phyloP scores from a whole-genome alignment of 2,329 filamentous ascomycete species.

The Penicillium sp. region DNA sequence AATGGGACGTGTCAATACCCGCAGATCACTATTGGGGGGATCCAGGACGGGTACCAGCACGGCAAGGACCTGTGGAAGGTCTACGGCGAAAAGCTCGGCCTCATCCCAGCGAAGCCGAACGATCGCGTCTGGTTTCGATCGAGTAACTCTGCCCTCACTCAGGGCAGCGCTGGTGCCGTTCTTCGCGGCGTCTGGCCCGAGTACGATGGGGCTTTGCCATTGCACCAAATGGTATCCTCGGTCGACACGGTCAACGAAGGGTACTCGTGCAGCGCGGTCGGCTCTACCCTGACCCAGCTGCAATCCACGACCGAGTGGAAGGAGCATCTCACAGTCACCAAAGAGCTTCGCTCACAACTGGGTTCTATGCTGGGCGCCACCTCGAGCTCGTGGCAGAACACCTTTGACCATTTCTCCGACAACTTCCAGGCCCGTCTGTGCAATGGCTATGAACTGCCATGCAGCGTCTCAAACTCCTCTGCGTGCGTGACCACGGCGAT shows the following conservation, averaged over 20 bases:
- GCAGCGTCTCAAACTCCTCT: constrained; percentile 25
- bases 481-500: constrained; percentile 34
- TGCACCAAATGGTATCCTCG: constrained; percentile 38
- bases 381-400: constrained; percentile 31
- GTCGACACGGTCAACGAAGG: constrained; percentile 40
- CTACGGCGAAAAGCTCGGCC: constrained; percentile 32
- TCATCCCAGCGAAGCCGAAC: constrained; percentile 33
- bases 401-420: constrained; percentile 42
- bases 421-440: constrained; percentile 43
- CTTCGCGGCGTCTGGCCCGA: constrained; percentile 40
- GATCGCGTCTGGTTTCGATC: constrained; percentile 38
- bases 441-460: constrained; percentile 40
- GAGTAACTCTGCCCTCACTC: constrained; percentile 37
- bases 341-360: constrained; percentile 28
- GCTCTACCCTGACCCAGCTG: constrained; percentile 23
- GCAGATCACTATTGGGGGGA: constrained; percentile 40
- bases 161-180: constrained; percentile 38
- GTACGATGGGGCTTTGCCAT: constrained; percentile 31
- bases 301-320: constrained; percentile 36
- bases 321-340: constrained; percentile 35
- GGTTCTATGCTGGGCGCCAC: constrained; percentile 34
- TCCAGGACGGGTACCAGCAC: constrained; percentile 40
- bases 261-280: constrained; percentile 32
- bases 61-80: constrained; percentile 36
- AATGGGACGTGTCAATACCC: constrained; percentile 41